Percentiles rank a stretch among this genome's conserved stretches.
These are phyloP conservation scores for Aquanectria penicillioides DNA, from an alignment of 2,329 filamentous ascomycete genomes.

Conservation along the genomic window DNA sequence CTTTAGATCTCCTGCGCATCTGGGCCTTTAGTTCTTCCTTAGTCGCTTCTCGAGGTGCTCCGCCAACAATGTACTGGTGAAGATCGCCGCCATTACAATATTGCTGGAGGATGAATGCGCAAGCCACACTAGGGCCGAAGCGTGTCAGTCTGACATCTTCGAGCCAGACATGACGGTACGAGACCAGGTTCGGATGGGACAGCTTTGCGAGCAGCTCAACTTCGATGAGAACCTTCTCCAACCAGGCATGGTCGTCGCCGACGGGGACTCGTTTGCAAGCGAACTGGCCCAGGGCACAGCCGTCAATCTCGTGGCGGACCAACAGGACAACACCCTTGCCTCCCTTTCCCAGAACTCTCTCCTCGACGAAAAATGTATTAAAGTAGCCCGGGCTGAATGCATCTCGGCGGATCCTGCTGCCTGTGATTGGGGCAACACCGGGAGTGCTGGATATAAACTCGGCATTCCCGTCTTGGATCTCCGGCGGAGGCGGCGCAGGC, in stretches of 20 bases:
- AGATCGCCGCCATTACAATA: slow-evolving; percentile 96
- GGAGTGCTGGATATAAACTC: slow-evolving; percentile 66
- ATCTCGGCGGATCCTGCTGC: slow-evolving; percentile 80
- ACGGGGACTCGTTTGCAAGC: slow-evolving; percentile 98
- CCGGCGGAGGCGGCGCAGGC: slow-evolving; percentile 29
- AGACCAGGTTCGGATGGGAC: slow-evolving; percentile 94
- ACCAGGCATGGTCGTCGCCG: slow-evolving; percentile 92
- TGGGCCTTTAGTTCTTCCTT: slow-evolving; percentile 91
- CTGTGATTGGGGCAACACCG: slow-evolving; percentile 57
- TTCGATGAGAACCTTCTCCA: slow-evolving; percentile 92
- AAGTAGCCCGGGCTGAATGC: slow-evolving; percentile 96
- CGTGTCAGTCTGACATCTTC: slow-evolving; percentile 86
- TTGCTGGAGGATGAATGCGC: slow-evolving; percentile 96
- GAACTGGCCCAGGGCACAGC: slow-evolving; percentile 87
- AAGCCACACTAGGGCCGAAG: slow-evolving; percentile 92
- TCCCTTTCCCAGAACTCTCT: slow-evolving; percentile 85
- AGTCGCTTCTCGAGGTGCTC: slow-evolving; percentile 69
- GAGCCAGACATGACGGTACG: slow-evolving; percentile 96
- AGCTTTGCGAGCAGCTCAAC: slow-evolving; percentile 92
- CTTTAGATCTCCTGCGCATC: slow-evolving; percentile 83
- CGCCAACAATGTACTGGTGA: slow-evolving; percentile 84
- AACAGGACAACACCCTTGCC: slow-evolving; percentile 95
- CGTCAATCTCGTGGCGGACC: slow-evolving; percentile 92
- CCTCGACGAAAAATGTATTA: slow-evolving; percentile 90
- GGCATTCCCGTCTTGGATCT: slow-evolving; percentile 42